Evolutionary conservation across 768 basidiomycete genomes (phyloP).

Genomic region (Tylopilus intermedius): DNA sequence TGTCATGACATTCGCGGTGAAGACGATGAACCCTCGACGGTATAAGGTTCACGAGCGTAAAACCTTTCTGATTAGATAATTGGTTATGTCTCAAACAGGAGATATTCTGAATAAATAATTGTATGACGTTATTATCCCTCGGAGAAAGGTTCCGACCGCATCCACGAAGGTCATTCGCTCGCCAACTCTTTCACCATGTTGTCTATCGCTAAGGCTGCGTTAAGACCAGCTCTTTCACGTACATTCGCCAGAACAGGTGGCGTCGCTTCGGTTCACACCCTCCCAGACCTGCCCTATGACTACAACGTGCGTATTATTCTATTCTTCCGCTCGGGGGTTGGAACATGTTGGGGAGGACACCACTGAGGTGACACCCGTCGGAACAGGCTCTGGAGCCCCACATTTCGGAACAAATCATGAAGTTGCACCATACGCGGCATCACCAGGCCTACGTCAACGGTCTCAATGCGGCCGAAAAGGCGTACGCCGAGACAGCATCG

Average conservation of each 20-base stretch:
- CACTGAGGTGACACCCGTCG: not conserved
- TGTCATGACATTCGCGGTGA: not conserved
- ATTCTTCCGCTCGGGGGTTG: not conserved
- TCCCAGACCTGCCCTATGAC: slow-evolving; percentile 74
- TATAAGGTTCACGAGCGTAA: slow-evolving; percentile 12
- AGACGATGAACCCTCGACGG: slow-evolving; percentile 12
- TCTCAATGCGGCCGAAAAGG: slow-evolving; percentile 86
- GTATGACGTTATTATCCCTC: slow-evolving; percentile 2
- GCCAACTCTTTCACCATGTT: slow-evolving; percentile 36
- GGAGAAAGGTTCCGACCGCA: not conserved
- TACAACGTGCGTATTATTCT: slow-evolving; percentile 55
- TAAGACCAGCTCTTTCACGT: slow-evolving; percentile 44
- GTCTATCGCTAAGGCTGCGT: slow-evolving; percentile 39
- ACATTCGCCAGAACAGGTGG: slow-evolving; percentile 39
- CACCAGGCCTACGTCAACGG: slow-evolving; percentile 93
- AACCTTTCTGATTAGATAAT: not conserved
- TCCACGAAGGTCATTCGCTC: not conserved
- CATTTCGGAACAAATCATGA: slow-evolving; percentile 92
- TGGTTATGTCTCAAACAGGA: not conserved
- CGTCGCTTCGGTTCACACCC: slow-evolving; percentile 55
- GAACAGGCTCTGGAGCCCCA: slow-evolving; percentile 84
- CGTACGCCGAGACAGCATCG: slow-evolving; percentile 61
- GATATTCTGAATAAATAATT: not conserved
- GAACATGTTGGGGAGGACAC: not conserved
- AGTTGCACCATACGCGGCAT: slow-evolving; percentile 86